Evolutionary conservation across 495 filamentous ascomycete genomes (phyloP).

Genomic region (Penicillium ucsense): DNA sequence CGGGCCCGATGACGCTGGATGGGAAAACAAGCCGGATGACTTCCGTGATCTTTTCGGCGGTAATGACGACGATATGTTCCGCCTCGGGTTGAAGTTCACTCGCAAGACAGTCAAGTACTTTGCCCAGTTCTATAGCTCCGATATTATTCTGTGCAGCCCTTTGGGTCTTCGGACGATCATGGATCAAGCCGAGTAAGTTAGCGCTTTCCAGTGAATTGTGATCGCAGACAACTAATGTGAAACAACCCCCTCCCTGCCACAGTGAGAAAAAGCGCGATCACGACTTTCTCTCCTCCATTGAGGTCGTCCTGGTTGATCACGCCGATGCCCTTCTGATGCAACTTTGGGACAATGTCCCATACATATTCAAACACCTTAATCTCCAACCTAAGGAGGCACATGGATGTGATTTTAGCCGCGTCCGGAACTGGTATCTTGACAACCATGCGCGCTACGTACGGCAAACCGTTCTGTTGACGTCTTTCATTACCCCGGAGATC

Average conservation of each 20-base stretch:
- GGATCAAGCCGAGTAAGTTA: conserved; percentile 51
- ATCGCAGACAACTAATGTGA: conserved; percentile 5
- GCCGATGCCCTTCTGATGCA: conserved; percentile 94
- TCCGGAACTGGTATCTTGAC: conserved; percentile 87
- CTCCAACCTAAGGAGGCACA: conserved; percentile 81
- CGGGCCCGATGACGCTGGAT: conserved; percentile 50
- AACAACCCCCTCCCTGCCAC: neutral
- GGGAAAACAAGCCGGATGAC: conserved; percentile 69
- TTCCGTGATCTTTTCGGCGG: conserved; percentile 86
- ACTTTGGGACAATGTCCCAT: conserved; percentile 94
- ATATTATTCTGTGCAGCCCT: conserved; percentile 86
- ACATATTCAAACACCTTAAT: conserved; percentile 86
- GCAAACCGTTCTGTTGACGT: conserved; percentile 70
- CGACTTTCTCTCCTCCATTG: conserved; percentile 89
- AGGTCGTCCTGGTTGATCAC: conserved; percentile 82
- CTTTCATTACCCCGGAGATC: conserved; percentile 83
- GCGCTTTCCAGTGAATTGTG: neutral
- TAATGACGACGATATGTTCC: conserved; percentile 95
- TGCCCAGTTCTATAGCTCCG: conserved; percentile 89
- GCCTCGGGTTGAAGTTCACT: conserved; percentile 87
- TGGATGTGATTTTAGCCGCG: conserved; percentile 87
- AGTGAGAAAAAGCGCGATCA: conserved; percentile 68
- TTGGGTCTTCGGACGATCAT: conserved; percentile 84
- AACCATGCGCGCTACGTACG: conserved; percentile 68
- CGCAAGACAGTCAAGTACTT: conserved; percentile 93